Conservation (phyloP, 257 asterid species). For the Solanum ahanhuiri region DNA sequence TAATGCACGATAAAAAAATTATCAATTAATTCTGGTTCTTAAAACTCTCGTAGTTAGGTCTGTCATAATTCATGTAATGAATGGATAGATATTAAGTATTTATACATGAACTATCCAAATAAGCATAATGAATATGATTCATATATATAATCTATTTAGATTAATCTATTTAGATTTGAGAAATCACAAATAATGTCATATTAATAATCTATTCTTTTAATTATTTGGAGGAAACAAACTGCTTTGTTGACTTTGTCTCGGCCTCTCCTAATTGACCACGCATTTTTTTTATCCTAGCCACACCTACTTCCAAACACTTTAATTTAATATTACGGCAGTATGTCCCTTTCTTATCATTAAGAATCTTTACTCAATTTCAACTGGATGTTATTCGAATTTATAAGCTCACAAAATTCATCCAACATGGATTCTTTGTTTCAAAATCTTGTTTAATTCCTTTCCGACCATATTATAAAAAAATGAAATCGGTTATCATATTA, state of each 20-base stretch:
- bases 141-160: too few species aligned
- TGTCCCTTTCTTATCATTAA: neutral
- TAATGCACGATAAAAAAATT: neutral
- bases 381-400: neutral
- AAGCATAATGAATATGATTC: too few species aligned
- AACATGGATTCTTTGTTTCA: neutral
- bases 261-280: neutral
- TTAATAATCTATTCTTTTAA: neutral
- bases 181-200: neutral
- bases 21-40: neutral
- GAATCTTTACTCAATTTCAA: neutral
- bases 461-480: neutral
- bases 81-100: too few species aligned
- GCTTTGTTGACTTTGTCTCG: neutral
- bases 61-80: neutral
- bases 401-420: neutral
- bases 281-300: neutral
- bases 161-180: neutral
- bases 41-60: too few species aligned
- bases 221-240: neutral
- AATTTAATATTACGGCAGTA: neutral
- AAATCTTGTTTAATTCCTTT: neutral
- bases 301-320: slow-evolving; percentile 1
- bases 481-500: neutral
- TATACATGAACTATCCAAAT: neutral